Evolutionary conservation across 129 eudicot genomes (phyloP), one percentile per base, ranked within the genome.

Genomic region (Artemisia tridentata): DNA sequence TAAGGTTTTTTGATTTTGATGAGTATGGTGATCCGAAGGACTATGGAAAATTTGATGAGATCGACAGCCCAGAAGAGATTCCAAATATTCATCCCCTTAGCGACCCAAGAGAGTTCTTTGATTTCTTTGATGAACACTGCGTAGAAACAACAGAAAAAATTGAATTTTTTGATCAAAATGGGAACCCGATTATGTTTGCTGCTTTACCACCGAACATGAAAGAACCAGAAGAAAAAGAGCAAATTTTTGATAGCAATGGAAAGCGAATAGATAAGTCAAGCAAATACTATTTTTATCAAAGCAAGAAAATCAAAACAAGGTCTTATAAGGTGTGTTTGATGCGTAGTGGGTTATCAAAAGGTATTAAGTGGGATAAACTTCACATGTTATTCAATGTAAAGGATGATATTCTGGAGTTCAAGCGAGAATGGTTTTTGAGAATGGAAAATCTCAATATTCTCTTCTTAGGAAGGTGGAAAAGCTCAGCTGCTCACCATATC

Each of bases 401-500:
- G 70, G 83, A 81, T 43, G 75, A 75, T 13, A 46, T 82, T 49
- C 68, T 84, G 0, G 83, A 79, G 16, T 62, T 79, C 23, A 73
- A 72, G 67, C 81, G 58, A 1, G 88, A 86, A 16, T 79, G 86
- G 88, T 76, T 86, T 57, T 10, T 29, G 7, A 80, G 72, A 59
- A 84, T 81, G 88, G 66, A 71, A 21, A 75, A 81, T 68, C 54
- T 76, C 3, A 73, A 75, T 17, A 54, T 86, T 21, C 38, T 86
- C 59, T 79, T 72, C 58, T 46, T 86, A 41, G 92, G 92, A 25
- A 81, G 84, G 41, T 86, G 92, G 88, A 71, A 81, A 15, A 73
- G 78, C 55, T 62, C 69, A 0, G 73, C 68, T 6, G 74, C 47
- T 31, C 84, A 72, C 20, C 84, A 83, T 68, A 79, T 84, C 31